Conservation (phyloP, 163 green algal species). For the Scenedesmus sp. region DNA sequence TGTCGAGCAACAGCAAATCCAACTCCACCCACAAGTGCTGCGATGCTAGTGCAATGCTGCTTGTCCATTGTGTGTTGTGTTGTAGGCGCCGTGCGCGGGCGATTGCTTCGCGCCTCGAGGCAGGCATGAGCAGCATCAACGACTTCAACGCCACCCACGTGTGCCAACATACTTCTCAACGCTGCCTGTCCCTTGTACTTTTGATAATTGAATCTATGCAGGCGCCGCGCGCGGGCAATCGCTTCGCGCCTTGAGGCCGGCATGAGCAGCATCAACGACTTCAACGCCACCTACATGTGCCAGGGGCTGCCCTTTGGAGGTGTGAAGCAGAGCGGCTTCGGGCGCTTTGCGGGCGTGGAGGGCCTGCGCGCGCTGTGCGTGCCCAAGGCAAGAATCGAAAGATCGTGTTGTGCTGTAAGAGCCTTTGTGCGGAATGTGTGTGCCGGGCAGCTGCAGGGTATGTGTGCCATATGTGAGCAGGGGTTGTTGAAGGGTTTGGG, state of each 20-base stretch:
- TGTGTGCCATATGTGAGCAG: too few relatives aligned
- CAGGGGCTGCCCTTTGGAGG: constrained; percentile 98
- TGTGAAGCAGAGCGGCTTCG: constrained; percentile 97
- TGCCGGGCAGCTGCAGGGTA: too few relatives aligned
- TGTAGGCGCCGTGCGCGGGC: constrained; percentile 52
- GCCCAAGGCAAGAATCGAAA: constrained; percentile 68
- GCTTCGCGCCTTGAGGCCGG: constrained; percentile 78
- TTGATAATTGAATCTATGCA: not conserved
- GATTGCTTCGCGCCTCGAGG: constrained; percentile 78
- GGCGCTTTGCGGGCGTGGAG: constrained; percentile 94
- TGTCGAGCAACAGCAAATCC: too few relatives aligned
- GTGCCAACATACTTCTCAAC: constrained; percentile 75
- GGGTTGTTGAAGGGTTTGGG: not conserved
- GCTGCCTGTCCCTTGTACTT: not conserved
- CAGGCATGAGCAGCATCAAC: constrained; percentile 96
- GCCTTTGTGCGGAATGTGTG: too few relatives aligned
- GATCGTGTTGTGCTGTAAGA: too few relatives aligned
- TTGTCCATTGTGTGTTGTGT: not conserved
- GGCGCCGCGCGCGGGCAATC: constrained; percentile 65
- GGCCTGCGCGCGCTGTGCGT: constrained; percentile 92
- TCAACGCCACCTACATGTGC: constrained; percentile 98
- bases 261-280: constrained; percentile 98
- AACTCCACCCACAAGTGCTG: too few relatives aligned
- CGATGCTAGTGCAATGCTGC: not conserved
- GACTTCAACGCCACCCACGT: constrained; percentile 98